Conservation (phyloP, 139 green algal species). For the Picochlorum costavermella region DNA sequence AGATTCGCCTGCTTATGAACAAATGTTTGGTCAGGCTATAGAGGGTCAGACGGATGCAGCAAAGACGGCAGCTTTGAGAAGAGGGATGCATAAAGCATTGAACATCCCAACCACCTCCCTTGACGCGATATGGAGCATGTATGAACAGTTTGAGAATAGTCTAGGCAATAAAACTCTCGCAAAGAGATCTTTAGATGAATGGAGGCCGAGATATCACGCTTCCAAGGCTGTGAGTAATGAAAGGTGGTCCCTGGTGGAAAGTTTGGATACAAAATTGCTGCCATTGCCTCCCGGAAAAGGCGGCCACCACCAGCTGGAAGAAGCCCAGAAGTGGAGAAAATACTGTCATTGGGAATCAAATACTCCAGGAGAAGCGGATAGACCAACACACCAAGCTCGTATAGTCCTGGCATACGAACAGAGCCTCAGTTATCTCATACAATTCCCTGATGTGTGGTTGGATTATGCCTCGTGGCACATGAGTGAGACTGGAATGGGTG, state of each 20-base stretch:
- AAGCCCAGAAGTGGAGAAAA: constrained; percentile 43
- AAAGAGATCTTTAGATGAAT: constrained; percentile 67
- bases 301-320: constrained; percentile 31
- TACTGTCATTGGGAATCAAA: constrained; percentile 67
- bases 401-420: constrained; percentile 79
- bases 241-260: constrained; percentile 29
- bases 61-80: constrained; percentile 51
- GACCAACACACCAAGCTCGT: constrained; percentile 24
- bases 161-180: constrained; percentile 40
- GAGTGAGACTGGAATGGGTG: constrained; percentile 8
- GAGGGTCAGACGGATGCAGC: constrained; percentile 48
- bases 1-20: constrained; percentile 46
- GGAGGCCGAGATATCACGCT: constrained; percentile 60
- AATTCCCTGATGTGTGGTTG: constrained; percentile 58
- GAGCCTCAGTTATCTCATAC: constrained; percentile 56
- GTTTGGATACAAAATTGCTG: constrained; percentile 39
- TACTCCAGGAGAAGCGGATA: constrained; percentile 65
- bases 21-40: constrained; percentile 45
- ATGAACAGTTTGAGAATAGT: constrained; percentile 77
- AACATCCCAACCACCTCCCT: constrained; percentile 58
- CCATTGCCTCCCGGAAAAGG: constrained; percentile 63
- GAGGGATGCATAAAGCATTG: constrained; percentile 65
- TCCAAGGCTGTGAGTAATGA: constrained; percentile 38
- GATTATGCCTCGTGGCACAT: constrained; percentile 35
- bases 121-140: constrained; percentile 77